Base-by-base conservation (phyloP, 1,284 basidiomycete species). In the Chalciporus piperatoides region DNA sequence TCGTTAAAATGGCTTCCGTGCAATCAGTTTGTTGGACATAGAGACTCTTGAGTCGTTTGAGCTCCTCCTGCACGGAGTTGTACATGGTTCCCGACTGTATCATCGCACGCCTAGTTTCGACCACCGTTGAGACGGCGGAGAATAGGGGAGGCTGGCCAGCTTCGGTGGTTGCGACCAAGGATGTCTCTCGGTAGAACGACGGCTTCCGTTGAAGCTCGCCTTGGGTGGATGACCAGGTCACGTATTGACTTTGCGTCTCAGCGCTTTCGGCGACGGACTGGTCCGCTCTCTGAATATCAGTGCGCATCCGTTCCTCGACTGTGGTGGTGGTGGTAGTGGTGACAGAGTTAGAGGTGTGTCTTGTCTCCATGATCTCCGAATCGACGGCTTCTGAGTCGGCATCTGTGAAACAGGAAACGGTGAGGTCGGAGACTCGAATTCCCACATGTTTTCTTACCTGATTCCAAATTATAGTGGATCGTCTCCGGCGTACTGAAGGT, bases 1-100 rank as follows among this genome's bases (percentile, higher is more conserved):
- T 35, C 12, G 4, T 44, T 46, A 55, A 7, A 15, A 45, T 11
- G 17, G 15, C 6, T 14, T 55, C 6, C 6, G 55, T 30, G 17
- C 17, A 23, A 3, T 46, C 36, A 12, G n/a, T 59, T 24, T 60
- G 51, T 8, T 54, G 41, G 6, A 35, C 35, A 39, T 50, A 41
- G 12, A 37, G 11, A 28, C 15, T 38, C 12, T 55, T 40, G 10
- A 57, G 44, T 39, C 40, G 28, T 19, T 39, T 2, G 4, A 56
- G 19, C 11, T 25, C 8, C 6, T 48, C 38, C 19, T 14, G 30
- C 5, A 30, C 23, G 19, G 30, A 6, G 17, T n/a, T 15, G 25
- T 21, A 23, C 7, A n/a, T 9, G 5, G n/a, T n/a, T 5, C 24
- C 28, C 10, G 28, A 11, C 2, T 21, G 23, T 5, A 12, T 14